Evolutionary conservation across 2,329 filamentous ascomycete species (phyloP), one percentile per base, ranked within the genome.

Genomic region (Pseudocercospora fuligena): DNA sequence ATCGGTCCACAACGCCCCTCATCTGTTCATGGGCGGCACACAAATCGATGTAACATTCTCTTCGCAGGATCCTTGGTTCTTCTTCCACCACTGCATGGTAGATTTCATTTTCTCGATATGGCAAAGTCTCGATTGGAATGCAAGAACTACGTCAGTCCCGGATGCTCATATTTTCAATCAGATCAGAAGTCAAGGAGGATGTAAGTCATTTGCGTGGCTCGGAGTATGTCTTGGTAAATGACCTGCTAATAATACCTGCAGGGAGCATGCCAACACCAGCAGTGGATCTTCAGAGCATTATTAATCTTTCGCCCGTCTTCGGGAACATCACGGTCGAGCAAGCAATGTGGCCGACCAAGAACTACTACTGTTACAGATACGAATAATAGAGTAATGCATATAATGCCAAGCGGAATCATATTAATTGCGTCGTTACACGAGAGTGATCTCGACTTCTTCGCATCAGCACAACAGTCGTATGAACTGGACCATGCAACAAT

Each of bases 91-190:
- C 64, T 75, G 75, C 5, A 80, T 80, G 77, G 78, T 84, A 31
- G 83, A 85, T 65, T 76, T 81, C 0, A 69, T 79, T 4, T 85
- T 78, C 72, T 81, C 78, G 77, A 80, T 80, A 12, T 85, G 83
- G 83, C 82, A 85, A 72, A 80, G 80, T 63, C 66, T 77, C 51
- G 77, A 83, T 49, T 66, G 16, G 27, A n/a, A 57, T 9, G 31
- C 14, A 19, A 53, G 64, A 8, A 69, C 67, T 1, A 65, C 61
- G 11, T 31, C 58, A n/a, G n/a, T 69, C 11, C 51, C 67, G 16
- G 59, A 60, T 19, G 8, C 64, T 16, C 31, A 62, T 4, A 61
- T 62, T 11, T 69, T 69, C 25, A 43, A 62, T n/a, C 21, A 46
- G 2, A 49, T 54, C 4, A 60, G 67, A 36, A 12, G 2, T n/a